Conservation (phyloP, 2,329 filamentous ascomycete genomes). For the Periconia digitata region DNA sequence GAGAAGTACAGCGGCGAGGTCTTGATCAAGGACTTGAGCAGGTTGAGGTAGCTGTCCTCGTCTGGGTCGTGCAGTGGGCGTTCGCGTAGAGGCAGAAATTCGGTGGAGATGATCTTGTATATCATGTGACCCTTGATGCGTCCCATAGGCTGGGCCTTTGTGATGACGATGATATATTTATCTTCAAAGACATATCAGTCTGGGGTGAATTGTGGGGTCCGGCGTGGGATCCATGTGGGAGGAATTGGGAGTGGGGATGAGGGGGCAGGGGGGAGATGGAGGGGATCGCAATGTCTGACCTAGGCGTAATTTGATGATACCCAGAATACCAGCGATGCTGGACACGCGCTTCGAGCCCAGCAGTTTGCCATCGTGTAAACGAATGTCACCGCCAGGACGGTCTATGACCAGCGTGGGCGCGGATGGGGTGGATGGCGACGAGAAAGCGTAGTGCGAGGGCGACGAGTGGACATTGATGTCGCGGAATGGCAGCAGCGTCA, state of each 20-base stretch:
- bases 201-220: constrained; percentile 7
- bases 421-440: constrained; percentile 89
- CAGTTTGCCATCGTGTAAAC: constrained; percentile 77
- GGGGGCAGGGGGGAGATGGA: constrained; percentile 1
- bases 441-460: constrained; percentile 91
- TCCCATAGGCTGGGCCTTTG: constrained; percentile 87
- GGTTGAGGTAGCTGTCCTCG: constrained; percentile 84
- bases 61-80: constrained; percentile 88
- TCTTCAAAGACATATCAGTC: constrained; percentile 52
- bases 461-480: constrained; percentile 97
- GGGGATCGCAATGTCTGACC: constrained; percentile 68
- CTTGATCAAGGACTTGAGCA: constrained; percentile 81
- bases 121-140: constrained; percentile 94
- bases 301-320: constrained; percentile 88
- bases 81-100: constrained; percentile 92
- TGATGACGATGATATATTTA: constrained; percentile 97
- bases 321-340: constrained; percentile 92
- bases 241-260: not conserved
- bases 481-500: constrained; percentile 68
- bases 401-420: constrained; percentile 87
- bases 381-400: constrained; percentile 85
- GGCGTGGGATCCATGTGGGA: too few relatives aligned
- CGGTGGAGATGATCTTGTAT: constrained; percentile 87
- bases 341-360: constrained; percentile 81
- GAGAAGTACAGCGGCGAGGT: constrained; percentile 95